phyloP scores from a whole-genome alignment of 208 protist species.

The Vickermania spadyakhi region DNA sequence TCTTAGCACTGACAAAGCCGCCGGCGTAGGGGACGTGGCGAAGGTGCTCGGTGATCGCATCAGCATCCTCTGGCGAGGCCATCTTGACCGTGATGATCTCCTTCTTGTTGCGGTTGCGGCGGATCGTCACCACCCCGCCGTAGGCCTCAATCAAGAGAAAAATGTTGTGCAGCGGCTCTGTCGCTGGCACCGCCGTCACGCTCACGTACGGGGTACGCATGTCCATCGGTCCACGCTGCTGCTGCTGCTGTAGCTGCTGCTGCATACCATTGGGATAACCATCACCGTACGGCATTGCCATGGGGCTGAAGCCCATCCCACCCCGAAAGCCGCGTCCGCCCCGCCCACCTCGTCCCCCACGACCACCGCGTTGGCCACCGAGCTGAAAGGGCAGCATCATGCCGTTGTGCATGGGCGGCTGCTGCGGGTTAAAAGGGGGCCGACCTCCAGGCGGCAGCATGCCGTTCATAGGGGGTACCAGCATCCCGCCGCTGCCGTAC shows the following conservation, averaged over 20 bases:
- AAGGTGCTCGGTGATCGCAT: slow-evolving; percentile 56
- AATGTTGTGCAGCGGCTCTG: slow-evolving; percentile 72
- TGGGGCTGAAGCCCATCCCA: slow-evolving; percentile 2
- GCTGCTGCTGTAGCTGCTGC: slow-evolving; percentile 12
- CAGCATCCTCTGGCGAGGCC: slow-evolving; percentile 64
- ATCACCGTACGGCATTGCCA: slow-evolving; percentile 28
- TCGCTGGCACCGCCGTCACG: slow-evolving; percentile 60
- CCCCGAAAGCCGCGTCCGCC: slow-evolving; percentile 18
- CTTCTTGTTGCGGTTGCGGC: slow-evolving; percentile 83
- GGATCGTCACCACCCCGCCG: slow-evolving; percentile 76
- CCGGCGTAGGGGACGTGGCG: slow-evolving; percentile 71
- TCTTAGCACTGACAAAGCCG: slow-evolving; percentile 75
- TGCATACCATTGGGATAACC: slow-evolving; percentile 25
- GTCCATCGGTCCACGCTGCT: slow-evolving; percentile 15
- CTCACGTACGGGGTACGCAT: slow-evolving; percentile 65
- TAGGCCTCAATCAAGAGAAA: slow-evolving; percentile 81
- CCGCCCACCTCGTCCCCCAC: slow-evolving; percentile 8
- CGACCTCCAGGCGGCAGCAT: neutral
- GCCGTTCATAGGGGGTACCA: neutral
- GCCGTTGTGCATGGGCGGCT: slow-evolving; percentile 2
- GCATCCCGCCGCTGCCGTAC: no score
- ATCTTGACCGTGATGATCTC: slow-evolving; percentile 86
- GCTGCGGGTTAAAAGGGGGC: neutral
- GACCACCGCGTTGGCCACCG: slow-evolving; percentile 15
- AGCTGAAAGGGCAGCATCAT: slow-evolving; percentile 10